Percentiles rank a stretch among this genome's conserved stretches.
Conservation (phyloP, 306 rosid species). For the Vigna unguiculata region DNA sequence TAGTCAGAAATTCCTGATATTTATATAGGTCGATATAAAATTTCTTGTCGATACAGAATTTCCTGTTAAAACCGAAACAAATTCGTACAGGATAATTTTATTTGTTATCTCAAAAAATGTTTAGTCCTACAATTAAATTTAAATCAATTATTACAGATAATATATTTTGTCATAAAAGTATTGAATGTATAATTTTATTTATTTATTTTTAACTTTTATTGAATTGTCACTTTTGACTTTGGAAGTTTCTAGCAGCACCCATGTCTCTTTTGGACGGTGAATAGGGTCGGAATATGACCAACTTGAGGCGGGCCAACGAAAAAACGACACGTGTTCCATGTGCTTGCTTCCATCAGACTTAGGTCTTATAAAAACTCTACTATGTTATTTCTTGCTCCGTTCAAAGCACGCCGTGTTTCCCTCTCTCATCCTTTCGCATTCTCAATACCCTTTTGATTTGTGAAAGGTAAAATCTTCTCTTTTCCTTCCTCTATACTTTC, state of each 20-base stretch:
- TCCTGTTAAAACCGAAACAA: no score
- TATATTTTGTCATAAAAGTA: background rate
- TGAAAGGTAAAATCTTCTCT: constrained; percentile 40
- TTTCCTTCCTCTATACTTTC: background rate
- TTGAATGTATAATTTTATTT: background rate
- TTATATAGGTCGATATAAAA: no score
- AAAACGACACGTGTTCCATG: background rate
- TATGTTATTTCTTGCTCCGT: background rate
- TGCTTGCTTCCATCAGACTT: background rate
- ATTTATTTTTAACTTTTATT: background rate
- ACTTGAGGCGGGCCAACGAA: background rate
- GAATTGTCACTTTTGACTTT: background rate
- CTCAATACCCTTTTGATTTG: constrained; percentile 26
- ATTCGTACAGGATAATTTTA: no score
- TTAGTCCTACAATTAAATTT: background rate
- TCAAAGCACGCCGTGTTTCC: constrained; percentile 43
- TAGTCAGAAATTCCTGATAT: no score
- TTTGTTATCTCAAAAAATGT: no score
- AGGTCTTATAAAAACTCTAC: constrained; percentile 11
- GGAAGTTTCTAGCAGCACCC: background rate
- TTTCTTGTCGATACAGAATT: no score
- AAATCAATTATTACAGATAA: background rate
- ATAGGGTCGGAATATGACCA: background rate
- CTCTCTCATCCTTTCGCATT: constrained; percentile 38
- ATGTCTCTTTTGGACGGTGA: constrained; percentile 37